Conservation (phyloP, 2,329 filamentous ascomycete genomes). For the Fusarium cyanostomum region DNA sequence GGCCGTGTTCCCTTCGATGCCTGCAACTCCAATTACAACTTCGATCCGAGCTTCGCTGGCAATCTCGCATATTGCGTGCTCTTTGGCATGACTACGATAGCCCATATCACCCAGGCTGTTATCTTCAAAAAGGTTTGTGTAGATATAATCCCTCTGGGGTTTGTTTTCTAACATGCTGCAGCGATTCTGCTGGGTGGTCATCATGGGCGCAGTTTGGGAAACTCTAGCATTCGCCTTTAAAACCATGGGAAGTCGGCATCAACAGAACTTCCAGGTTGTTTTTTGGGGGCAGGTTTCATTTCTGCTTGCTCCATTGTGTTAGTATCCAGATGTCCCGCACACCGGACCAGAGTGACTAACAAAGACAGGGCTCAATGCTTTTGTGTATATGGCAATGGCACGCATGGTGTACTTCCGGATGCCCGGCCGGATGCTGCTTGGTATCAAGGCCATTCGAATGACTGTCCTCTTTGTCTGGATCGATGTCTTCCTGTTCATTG, state of each 20-base stretch:
- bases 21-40: slow-evolving; percentile 48
- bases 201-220: slow-evolving; percentile 54
- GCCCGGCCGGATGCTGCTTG: slow-evolving; percentile 50
- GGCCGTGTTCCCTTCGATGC: slow-evolving; percentile 46
- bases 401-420: slow-evolving; percentile 52
- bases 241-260: slow-evolving; percentile 49
- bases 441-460: slow-evolving; percentile 50
- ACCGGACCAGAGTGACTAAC: background rate
- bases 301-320: slow-evolving; percentile 54
- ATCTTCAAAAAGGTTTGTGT: slow-evolving; percentile 45
- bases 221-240: slow-evolving; percentile 51
- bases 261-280: slow-evolving; percentile 48
- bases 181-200: slow-evolving; percentile 51
- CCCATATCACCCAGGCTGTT: slow-evolving; percentile 44
- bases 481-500: slow-evolving; percentile 58
- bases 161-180: slow-evolving; percentile 13
- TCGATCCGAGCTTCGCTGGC: slow-evolving; percentile 47
- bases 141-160: background rate
- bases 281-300: slow-evolving; percentile 50
- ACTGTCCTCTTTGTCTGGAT: slow-evolving; percentile 58
- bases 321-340: background rate
- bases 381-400: slow-evolving; percentile 56
- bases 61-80: slow-evolving; percentile 47
- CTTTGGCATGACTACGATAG: slow-evolving; percentile 43
- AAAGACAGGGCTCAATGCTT: slow-evolving; percentile 53